phyloP scores from a whole-genome alignment of 2,329 filamentous ascomycete species.

The Apiospora hydei region DNA sequence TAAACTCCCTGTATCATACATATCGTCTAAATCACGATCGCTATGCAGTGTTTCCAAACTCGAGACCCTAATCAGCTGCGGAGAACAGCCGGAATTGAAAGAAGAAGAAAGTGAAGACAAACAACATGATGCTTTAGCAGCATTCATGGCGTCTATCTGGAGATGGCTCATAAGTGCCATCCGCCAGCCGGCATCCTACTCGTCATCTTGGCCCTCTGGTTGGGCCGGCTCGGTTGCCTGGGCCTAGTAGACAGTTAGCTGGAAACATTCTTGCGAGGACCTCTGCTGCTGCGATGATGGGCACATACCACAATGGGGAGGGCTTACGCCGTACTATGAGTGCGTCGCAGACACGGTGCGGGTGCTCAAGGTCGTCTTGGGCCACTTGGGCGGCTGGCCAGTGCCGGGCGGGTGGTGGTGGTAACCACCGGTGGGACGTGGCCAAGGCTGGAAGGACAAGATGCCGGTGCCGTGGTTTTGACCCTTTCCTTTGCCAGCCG shows the following conservation, averaged over 20 bases:
- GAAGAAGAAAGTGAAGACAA: neutral
- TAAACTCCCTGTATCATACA: neutral
- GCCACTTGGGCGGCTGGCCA: neutral
- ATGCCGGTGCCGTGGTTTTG: neutral
- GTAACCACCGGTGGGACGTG: neutral
- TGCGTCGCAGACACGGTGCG: neutral
- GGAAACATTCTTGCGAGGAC: no score
- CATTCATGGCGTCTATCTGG: neutral
- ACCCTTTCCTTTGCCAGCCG: neutral
- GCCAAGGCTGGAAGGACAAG: neutral
- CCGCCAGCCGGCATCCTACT: neutral
- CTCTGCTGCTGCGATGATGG: neutral
- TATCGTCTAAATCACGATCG: constrained; percentile 2
- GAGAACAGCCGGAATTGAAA: neutral
- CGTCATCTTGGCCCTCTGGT: neutral
- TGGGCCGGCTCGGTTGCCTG: neutral
- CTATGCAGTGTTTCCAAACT: neutral
- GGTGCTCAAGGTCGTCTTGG: constrained; percentile 12
- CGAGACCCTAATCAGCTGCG: neutral
- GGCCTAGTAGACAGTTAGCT: neutral
- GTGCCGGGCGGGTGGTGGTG: neutral
- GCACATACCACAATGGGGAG: neutral
- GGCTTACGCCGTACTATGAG: neutral
- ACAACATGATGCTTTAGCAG: neutral
- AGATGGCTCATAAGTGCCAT: neutral